Evolutionary conservation across 164 flowering plant species (phyloP).

Genomic region (Berberis vulgaris): DNA sequence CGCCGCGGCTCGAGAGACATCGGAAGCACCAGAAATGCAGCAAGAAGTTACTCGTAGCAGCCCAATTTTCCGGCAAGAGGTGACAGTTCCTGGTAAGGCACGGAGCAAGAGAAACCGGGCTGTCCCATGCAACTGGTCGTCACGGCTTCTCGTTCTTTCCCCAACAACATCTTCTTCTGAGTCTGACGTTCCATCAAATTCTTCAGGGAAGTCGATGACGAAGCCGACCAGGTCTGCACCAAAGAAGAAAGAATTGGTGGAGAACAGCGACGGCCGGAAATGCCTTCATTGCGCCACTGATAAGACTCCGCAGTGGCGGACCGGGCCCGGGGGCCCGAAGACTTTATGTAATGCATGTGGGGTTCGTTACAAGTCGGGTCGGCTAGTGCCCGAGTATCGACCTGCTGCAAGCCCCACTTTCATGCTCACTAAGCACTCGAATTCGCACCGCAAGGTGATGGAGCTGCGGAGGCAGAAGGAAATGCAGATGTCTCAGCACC

Average conservation of each 20-base stretch:
- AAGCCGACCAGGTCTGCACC: background rate
- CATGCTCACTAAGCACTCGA: slow-evolving; percentile 31
- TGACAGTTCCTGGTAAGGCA: slow-evolving; percentile 69
- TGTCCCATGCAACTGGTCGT: slow-evolving; percentile 72
- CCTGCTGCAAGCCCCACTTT: slow-evolving; percentile 45
- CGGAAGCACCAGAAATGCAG: slow-evolving; percentile 12
- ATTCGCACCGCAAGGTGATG: slow-evolving; percentile 38
- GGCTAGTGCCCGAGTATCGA: slow-evolving; percentile 40
- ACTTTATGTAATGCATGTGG: slow-evolving; percentile 45
- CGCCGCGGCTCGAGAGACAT: background rate
- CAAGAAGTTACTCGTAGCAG: slow-evolving; percentile 7
- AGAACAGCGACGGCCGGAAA: slow-evolving; percentile 20
- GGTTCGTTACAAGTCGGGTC: slow-evolving; percentile 38
- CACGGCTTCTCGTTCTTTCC: slow-evolving; percentile 44
- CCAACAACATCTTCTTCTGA: slow-evolving; percentile 13
- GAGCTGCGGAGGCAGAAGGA: slow-evolving; percentile 41
- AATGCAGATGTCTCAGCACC: slow-evolving; percentile 18
- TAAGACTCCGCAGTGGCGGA: slow-evolving; percentile 48
- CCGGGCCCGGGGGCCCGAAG: slow-evolving; percentile 44
- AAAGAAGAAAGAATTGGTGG: slow-evolving; percentile 7
- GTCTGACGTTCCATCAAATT: slow-evolving; percentile 1
- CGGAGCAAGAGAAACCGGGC: slow-evolving; percentile 87
- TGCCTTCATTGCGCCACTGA: slow-evolving; percentile 43
- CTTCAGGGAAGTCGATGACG: background rate
- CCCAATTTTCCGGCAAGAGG: slow-evolving; percentile 35